A percentile compares a stretch with the other conserved stretches of the same genome.
Conservation (phyloP, 75 land plant species). For the Ceratopteris richardii region DNA sequence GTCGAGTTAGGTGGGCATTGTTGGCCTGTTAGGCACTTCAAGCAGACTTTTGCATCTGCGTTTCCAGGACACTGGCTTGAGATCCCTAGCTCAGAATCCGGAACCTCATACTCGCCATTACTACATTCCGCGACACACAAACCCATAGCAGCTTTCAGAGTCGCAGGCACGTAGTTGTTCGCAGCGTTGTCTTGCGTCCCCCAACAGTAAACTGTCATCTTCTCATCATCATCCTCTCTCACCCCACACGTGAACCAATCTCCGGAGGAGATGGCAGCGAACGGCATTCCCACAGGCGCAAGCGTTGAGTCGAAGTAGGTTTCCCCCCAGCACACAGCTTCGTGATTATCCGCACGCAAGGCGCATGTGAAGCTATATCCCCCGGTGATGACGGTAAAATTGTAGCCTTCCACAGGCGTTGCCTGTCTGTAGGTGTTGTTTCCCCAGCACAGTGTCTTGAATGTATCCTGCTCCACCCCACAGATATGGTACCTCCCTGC, state of each 20-base stretch:
- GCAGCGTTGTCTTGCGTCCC: slow-evolving; percentile 7
- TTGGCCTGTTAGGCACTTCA: neutral
- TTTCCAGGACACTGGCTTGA: neutral
- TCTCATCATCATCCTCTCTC: slow-evolving; percentile 3
- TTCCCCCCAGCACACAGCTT: slow-evolving; percentile 11
- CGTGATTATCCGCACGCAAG: neutral
- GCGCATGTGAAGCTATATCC: slow-evolving; percentile 10
- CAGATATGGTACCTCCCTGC: slow-evolving; percentile 4
- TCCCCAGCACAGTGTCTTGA: slow-evolving; percentile 10
- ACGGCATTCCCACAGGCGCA: neutral
- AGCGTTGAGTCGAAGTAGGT: slow-evolving; percentile 3
- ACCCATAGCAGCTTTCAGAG: slow-evolving; percentile 3
- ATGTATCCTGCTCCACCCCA: slow-evolving; percentile 1
- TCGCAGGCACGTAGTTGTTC: slow-evolving; percentile 2
- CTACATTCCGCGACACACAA: neutral
- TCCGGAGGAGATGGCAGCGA: slow-evolving; percentile 3
- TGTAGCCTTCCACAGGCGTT: neutral
- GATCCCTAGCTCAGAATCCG: neutral
- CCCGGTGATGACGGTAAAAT: neutral
- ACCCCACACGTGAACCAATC: slow-evolving; percentile 11
- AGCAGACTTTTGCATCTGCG: neutral
- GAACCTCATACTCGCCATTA: slow-evolving; percentile 1
- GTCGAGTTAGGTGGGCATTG: neutral
- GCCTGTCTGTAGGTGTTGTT: slow-evolving; percentile 9
- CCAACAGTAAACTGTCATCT: slow-evolving; percentile 9